Conservation (phyloP, 352 stramenopile species). For the Phytophthora parvispora region DNA sequence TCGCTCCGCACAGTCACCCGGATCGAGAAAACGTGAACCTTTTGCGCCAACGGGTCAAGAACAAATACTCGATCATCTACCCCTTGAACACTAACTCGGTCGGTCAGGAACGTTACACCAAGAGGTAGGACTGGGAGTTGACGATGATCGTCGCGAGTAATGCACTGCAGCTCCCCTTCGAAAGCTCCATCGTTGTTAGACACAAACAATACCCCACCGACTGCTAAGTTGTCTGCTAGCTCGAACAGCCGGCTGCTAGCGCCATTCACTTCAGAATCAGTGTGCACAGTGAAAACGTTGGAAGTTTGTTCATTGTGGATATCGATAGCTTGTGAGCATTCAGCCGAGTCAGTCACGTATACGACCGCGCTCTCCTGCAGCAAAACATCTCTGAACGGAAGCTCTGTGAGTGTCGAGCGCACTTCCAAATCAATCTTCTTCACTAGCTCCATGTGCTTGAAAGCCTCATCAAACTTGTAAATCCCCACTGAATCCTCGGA, state of each 20-base stretch:
- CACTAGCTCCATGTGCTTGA: slow-evolving; percentile 36
- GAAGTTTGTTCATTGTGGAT: slow-evolving; percentile 57
- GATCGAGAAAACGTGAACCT: slow-evolving; percentile 33
- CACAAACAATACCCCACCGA: slow-evolving; percentile 23
- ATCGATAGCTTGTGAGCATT: slow-evolving; percentile 43
- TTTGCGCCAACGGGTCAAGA: slow-evolving; percentile 36
- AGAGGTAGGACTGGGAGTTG: slow-evolving; percentile 37
- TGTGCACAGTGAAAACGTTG: slow-evolving; percentile 16
- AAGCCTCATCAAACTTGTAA: slow-evolving; percentile 44
- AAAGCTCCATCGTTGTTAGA: slow-evolving; percentile 22
- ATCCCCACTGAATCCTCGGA: slow-evolving; percentile 17
- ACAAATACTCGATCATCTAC: slow-evolving; percentile 44
- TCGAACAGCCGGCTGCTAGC: slow-evolving; percentile 19
- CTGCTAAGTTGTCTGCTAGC: slow-evolving; percentile 46
- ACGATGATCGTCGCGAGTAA: slow-evolving; percentile 50
- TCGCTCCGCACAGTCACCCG: slow-evolving; percentile 62
- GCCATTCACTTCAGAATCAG: not conserved
- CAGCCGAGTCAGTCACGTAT: slow-evolving; percentile 44
- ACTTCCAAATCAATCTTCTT: slow-evolving; percentile 37
- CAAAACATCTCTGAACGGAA: slow-evolving; percentile 37
- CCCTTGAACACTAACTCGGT: slow-evolving; percentile 30
- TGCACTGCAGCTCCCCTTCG: slow-evolving; percentile 24
- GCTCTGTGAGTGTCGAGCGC: slow-evolving; percentile 32
- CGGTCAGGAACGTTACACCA: slow-evolving; percentile 32
- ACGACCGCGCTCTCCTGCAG: slow-evolving; percentile 31